Conservation (phyloP, 2,329 filamentous ascomycete genomes). For the Clonostachys sp. region DNA sequence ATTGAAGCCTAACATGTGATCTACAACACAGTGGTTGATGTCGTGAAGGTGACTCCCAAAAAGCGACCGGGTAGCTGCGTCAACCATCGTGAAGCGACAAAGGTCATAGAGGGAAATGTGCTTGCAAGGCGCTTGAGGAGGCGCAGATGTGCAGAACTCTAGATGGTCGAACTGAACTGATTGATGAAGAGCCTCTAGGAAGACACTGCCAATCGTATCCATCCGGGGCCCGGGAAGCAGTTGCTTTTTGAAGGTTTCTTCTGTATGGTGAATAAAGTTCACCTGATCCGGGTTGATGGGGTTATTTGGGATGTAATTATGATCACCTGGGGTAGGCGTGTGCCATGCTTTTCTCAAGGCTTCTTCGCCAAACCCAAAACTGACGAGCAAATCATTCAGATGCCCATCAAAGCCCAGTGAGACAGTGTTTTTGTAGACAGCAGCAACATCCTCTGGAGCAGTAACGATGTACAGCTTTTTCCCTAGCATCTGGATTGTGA, state of each 20-base stretch:
- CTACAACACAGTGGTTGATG: not conserved
- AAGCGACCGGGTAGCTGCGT: slow-evolving; percentile 3
- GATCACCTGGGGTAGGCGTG: slow-evolving; percentile 48
- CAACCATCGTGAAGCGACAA: slow-evolving; percentile 3
- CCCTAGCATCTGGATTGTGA: not conserved
- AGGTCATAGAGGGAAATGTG: not conserved
- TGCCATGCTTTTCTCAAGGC: slow-evolving; percentile 59
- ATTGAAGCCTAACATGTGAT: not conserved
- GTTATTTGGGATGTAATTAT: slow-evolving; percentile 31
- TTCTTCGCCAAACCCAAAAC: not conserved
- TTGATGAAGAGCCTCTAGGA: not conserved
- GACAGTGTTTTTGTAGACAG: not conserved
- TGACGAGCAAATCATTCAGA: not conserved
- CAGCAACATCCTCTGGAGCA: not conserved
- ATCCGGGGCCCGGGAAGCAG: slow-evolving; percentile 1
- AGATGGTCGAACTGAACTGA: slow-evolving; percentile 4
- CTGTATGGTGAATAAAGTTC: slow-evolving; percentile 19
- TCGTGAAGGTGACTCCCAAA: slow-evolving; percentile 3
- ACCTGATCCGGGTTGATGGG: slow-evolving; percentile 30
- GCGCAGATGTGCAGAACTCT: slow-evolving; percentile 1
- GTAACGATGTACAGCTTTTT: not conserved
- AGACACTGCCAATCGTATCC: not conserved
- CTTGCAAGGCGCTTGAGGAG: not conserved
- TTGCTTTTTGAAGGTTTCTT: not conserved
- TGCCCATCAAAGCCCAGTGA: not conserved